Base-by-base conservation (phyloP, 2,329 filamentous ascomycete genomes). In the Fusarium palustre region DNA sequence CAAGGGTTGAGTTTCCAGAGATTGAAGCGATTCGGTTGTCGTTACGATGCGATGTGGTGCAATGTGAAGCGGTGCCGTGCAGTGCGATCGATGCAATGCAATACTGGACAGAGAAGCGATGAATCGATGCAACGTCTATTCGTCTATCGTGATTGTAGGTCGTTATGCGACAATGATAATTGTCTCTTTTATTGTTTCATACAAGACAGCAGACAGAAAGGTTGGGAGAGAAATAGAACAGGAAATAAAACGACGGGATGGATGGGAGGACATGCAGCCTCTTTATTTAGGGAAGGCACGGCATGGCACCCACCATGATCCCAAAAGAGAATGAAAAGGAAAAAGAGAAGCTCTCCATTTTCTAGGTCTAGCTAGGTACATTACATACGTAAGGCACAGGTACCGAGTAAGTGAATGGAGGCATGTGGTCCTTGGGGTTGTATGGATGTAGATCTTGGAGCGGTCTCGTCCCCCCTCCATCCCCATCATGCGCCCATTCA, bases 401-500 rank as follows among this genome's bases (percentile, higher is more conserved):
- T 31, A 36, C 49, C 42, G 52, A 62, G 28, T 30, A 30, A 30
- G 28, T 30, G 11, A 30, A 10, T 3, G 10, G 11, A 30, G 55
- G 61, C 56, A 63, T 62, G 49, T 54, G 50, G 50, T 55, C 41
- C 36, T 34, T 28, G 33, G 33, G 31, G 31, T 34, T 49, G 57
- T 50, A 62, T 54, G 31, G 39, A 45, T 66, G 53, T 66, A 68
- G 69, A 64, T 69, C 59, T 55, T 39, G 24, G 52, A 54, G 56
- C 42, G 59, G 64, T 64, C 66, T 68, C 59, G 59, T 64, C 62
- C 62, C 56, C 66, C 60, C 67, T 65, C 55, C 55, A 43, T 48
- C 34, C 31, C 46, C 64, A 57, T 65, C 68, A 60, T 60, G 59
- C 64, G 64, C 58, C 60, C 68, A 68, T 64, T 65, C 52, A 68